These are phyloP conservation scores for Viridothelium virens DNA, from an alignment of 495 filamentous ascomycete genomes.

Conservation along the genomic window DNA sequence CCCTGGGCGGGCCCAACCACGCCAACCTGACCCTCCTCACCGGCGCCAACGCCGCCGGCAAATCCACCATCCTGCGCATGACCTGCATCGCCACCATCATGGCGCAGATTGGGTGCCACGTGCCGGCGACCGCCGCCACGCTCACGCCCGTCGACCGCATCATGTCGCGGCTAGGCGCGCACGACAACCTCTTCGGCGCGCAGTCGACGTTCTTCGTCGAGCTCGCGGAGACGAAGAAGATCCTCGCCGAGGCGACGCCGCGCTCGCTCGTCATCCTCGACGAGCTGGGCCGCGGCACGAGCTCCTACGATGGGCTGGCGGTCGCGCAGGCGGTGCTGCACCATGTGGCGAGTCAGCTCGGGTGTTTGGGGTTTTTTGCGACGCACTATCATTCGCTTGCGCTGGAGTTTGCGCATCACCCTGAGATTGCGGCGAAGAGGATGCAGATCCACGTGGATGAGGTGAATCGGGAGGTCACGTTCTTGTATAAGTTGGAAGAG, in stretches of 20 bases:
- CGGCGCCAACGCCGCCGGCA: conserved; percentile 94
- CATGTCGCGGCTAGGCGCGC: conserved; percentile 96
- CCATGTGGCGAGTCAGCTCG: conserved; percentile 86
- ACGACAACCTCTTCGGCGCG: conserved; percentile 98
- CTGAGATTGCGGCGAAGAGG: conserved; percentile 73
- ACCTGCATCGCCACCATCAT: conserved; percentile 95
- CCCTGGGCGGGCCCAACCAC: conserved; percentile 61
- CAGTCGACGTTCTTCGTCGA: conserved; percentile 99
- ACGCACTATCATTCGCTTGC: conserved; percentile 96
- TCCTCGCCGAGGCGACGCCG: conserved; percentile 87
- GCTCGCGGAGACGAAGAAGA: conserved; percentile 96
- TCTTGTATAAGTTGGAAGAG: conserved; percentile 89
- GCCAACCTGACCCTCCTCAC: conserved; percentile 88
- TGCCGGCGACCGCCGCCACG: conserved; percentile 74
- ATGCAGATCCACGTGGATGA: conserved; percentile 96
- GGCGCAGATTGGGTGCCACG: conserved; percentile 95
- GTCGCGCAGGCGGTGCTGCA: conserved; percentile 95
- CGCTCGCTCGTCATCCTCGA: conserved; percentile 96
- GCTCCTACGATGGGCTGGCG: conserved; percentile 89
- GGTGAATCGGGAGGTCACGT: conserved; percentile 71
- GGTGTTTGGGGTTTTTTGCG: conserved; percentile 92
- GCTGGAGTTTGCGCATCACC: conserved; percentile 77
- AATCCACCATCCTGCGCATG: conserved; percentile 97
- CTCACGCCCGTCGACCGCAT: conserved; percentile 92
- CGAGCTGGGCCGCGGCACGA: conserved; percentile 91